Evolutionary conservation across 2,329 filamentous ascomycete species (phyloP).

Genomic region (Fusarium fracticaudum): DNA sequence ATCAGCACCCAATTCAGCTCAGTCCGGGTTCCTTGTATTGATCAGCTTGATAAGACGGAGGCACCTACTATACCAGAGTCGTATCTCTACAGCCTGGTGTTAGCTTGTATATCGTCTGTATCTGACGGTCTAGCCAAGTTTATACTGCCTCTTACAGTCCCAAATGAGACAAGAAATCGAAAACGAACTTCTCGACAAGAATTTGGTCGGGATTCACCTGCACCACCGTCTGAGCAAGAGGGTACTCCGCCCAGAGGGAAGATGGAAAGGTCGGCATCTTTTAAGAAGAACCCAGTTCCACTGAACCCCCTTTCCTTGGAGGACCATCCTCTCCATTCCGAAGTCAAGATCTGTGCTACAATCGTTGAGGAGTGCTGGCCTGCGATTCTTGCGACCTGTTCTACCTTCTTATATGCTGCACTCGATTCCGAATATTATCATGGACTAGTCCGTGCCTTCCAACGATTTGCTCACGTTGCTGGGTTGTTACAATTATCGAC

Average conservation of each 20-base stretch:
- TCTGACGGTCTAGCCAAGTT: constrained; percentile 95
- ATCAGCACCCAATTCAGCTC: constrained; percentile 94
- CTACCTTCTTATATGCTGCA: constrained; percentile 91
- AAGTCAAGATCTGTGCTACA: constrained; percentile 79
- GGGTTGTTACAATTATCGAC: constrained; percentile 86
- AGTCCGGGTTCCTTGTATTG: constrained; percentile 86
- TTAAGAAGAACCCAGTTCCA: constrained; percentile 79
- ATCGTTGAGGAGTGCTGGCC: constrained; percentile 96
- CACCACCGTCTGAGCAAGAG: constrained; percentile 49
- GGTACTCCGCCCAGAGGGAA: constrained; percentile 46
- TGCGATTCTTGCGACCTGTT: constrained; percentile 91
- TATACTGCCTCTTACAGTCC: constrained; percentile 88
- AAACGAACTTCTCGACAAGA: constrained; percentile 59
- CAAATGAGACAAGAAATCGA: constrained; percentile 69
- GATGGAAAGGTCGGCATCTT: constrained; percentile 71
- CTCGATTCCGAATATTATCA: constrained; percentile 96
- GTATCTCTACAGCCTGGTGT: constrained; percentile 88
- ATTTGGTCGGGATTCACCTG: constrained; percentile 55
- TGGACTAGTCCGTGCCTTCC: constrained; percentile 88
- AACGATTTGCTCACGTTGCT: constrained; percentile 94
- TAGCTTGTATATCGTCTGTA: constrained; percentile 88
- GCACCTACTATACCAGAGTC: constrained; percentile 87
- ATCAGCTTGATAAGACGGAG: constrained; percentile 92
- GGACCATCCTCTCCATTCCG: constrained; percentile 74
- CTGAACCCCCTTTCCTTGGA: constrained; percentile 83